These are phyloP conservation scores for Dendrobium catenatum DNA, from an alignment of 106 monocot species.

Conservation along the genomic window DNA sequence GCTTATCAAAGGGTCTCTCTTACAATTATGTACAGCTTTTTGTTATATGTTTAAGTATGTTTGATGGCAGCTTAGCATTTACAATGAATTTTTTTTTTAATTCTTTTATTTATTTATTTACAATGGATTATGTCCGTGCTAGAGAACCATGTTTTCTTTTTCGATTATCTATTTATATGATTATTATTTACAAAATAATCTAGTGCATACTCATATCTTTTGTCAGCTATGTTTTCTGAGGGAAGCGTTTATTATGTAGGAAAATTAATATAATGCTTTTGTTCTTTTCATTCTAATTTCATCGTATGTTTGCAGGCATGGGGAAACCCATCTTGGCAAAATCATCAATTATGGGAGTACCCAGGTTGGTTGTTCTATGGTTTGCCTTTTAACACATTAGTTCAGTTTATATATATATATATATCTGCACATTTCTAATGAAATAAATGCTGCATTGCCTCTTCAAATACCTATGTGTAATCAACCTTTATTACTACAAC, in stretches of 20 bases:
- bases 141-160: neutral
- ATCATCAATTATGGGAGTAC: slow-evolving; percentile 40
- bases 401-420: neutral
- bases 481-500: neutral
- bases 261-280: neutral
- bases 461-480: neutral
- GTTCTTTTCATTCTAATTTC: slow-evolving; percentile 7
- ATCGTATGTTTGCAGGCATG: slow-evolving; percentile 30
- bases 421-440: neutral
- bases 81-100: neutral
- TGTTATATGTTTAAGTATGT: neutral
- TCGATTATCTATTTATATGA: neutral
- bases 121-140: neutral
- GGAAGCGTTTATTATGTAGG: neutral
- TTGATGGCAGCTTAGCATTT: neutral
- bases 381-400: neutral
- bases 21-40: neutral
- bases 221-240: neutral
- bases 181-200: neutral
- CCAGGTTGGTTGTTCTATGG: slow-evolving; percentile 27
- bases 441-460: neutral
- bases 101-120: neutral
- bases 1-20: neutral
- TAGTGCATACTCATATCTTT: neutral
- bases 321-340: slow-evolving; percentile 35